Conservation (phyloP, 2,329 filamentous ascomycete genomes). For the Aspergillus candidus region DNA sequence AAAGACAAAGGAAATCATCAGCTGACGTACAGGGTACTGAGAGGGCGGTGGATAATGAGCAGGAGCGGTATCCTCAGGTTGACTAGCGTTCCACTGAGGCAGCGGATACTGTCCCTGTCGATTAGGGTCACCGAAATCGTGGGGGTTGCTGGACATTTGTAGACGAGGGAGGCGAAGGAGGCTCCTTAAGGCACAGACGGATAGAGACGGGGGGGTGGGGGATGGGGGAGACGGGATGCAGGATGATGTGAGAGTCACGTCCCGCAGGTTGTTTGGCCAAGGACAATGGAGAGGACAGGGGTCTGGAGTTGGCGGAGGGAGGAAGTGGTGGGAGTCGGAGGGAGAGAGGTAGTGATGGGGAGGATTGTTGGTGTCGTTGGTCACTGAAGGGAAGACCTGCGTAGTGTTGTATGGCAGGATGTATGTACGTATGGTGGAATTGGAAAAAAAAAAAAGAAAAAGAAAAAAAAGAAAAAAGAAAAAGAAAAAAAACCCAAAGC, state of each 20-base stretch:
- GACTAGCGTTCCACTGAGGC: slow-evolving; percentile 36
- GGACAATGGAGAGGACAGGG: slow-evolving; percentile 1
- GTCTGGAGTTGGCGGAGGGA: slow-evolving; percentile 1
- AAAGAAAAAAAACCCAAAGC: too few species aligned
- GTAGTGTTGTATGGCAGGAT: slow-evolving; percentile 7
- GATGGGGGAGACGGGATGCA: slow-evolving; percentile 20
- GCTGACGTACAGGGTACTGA: slow-evolving; percentile 34
- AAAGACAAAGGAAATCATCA: neutral
- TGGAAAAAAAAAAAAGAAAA: too few species aligned
- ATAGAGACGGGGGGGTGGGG: slow-evolving; percentile 16
- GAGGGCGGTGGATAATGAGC: slow-evolving; percentile 28
- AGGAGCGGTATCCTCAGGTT: slow-evolving; percentile 34
- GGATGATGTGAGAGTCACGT: slow-evolving; percentile 24
- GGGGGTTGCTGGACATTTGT: slow-evolving; percentile 41
- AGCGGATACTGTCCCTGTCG: slow-evolving; percentile 43
- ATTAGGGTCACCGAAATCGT: slow-evolving; percentile 37
- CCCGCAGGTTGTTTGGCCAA: slow-evolving; percentile 14
- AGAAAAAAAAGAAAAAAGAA: too few species aligned
- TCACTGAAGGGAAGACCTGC: slow-evolving; percentile 4
- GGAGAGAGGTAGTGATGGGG: slow-evolving; percentile 8
- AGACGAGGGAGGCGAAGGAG: slow-evolving; percentile 16
- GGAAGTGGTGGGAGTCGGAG: slow-evolving; percentile 11
- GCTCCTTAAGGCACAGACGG: slow-evolving; percentile 17
- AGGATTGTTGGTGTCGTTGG: slow-evolving; percentile 8
- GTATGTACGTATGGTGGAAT: slow-evolving; percentile 9